These are phyloP conservation scores for Trichoderma afroharzianum DNA, from an alignment of 2,329 filamentous ascomycete genomes.

Conservation along the genomic window DNA sequence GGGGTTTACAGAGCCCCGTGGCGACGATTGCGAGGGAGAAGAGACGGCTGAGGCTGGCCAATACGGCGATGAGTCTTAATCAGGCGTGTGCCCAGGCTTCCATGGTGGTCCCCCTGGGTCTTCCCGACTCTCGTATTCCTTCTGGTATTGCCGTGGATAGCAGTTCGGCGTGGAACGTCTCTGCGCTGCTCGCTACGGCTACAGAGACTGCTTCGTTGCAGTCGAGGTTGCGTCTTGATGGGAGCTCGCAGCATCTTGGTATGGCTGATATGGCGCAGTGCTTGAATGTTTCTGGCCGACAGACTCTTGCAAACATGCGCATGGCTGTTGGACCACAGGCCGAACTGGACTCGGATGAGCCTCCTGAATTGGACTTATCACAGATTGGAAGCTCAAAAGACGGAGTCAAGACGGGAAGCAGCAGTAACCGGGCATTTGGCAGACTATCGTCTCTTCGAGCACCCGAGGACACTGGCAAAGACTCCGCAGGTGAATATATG, in stretches of 20 bases:
- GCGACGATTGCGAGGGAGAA: constrained; percentile 52
- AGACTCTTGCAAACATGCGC: constrained; percentile 71
- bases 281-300: constrained; percentile 72
- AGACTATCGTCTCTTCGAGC: constrained; percentile 27
- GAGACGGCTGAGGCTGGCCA: constrained; percentile 58
- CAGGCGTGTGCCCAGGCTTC: constrained; percentile 68
- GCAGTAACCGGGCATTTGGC: constrained; percentile 28
- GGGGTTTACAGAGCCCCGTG: constrained; percentile 68
- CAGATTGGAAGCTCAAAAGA: constrained; percentile 24
- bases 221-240: constrained; percentile 58
- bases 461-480: constrained; percentile 5
- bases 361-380: constrained; percentile 33
- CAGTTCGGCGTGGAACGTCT: constrained; percentile 72
- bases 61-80: constrained; percentile 69
- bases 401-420: neutral
- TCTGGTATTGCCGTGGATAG: constrained; percentile 56
- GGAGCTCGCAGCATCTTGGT: constrained; percentile 40
- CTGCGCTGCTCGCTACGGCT: constrained; percentile 70
- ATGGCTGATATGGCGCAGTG: constrained; percentile 62
- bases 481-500: constrained; percentile 11
- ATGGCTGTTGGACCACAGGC: constrained; percentile 53
- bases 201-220: constrained; percentile 77
- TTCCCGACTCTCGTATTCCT: constrained; percentile 56
- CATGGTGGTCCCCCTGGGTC: constrained; percentile 70
- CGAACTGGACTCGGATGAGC: constrained; percentile 27